These are phyloP conservation scores for Micromonas pusilla DNA, from an alignment of 139 green algal species.

Conservation along the genomic window DNA sequence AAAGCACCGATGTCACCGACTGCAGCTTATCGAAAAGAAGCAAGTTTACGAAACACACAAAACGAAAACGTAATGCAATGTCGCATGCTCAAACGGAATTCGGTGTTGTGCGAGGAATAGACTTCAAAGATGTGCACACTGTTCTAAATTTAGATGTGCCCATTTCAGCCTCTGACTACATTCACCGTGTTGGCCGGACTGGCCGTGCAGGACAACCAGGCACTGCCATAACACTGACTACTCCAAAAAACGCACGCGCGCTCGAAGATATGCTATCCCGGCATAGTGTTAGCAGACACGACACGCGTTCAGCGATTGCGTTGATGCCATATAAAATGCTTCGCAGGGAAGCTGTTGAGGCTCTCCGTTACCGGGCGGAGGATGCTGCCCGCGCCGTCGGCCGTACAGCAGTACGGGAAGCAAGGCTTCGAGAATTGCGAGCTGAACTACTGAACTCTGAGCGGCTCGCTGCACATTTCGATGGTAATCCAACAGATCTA, in stretches of 20 bases:
- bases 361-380: conserved; percentile 12
- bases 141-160: conserved; percentile 84
- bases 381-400: background rate
- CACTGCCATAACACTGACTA: conserved; percentile 85
- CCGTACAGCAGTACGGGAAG: conserved; percentile 2
- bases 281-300: no score
- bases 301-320: background rate
- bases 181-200: conserved; percentile 85
- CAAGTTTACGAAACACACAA: background rate
- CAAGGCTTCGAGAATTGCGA: conserved; percentile 2
- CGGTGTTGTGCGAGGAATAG: conserved; percentile 88
- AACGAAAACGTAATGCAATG: conserved; percentile 7
- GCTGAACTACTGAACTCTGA: conserved; percentile 19
- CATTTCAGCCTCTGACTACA: conserved; percentile 47
- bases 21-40: background rate
- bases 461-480: conserved; percentile 14
- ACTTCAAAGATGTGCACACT: conserved; percentile 91
- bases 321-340: background rate
- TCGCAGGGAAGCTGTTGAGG: conserved; percentile 6
- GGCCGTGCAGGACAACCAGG: conserved; percentile 71
- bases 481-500: conserved; percentile 17
- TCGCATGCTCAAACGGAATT: conserved; percentile 47
- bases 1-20: background rate
- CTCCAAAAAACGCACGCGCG: conserved; percentile 96
- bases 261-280: background rate